These are phyloP conservation scores for peach (Prunus persica) DNA, from an alignment of 306 rosid genomes.

Conservation along the genomic window DNA sequence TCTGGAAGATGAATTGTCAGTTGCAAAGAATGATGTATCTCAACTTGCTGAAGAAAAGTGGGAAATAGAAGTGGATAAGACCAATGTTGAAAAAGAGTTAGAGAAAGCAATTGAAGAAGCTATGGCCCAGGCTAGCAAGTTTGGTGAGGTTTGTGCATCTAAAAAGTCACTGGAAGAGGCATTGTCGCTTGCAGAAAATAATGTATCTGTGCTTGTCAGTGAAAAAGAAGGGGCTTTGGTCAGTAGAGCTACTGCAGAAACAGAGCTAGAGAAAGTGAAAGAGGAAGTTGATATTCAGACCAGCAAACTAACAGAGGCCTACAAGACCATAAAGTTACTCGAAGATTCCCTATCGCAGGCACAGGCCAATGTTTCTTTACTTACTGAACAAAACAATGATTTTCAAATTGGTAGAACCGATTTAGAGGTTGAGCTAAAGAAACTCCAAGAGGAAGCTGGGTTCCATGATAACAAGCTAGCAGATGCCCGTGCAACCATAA, in stretches of 20 bases:
- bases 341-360: slow-evolving; percentile 57
- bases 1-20: slow-evolving; percentile 63
- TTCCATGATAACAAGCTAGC: slow-evolving; percentile 48
- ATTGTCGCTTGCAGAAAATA: slow-evolving; percentile 62
- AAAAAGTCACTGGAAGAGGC: slow-evolving; percentile 63
- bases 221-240: slow-evolving; percentile 72
- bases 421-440: slow-evolving; percentile 69
- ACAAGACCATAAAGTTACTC: slow-evolving; percentile 54
- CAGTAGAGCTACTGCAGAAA: slow-evolving; percentile 53
- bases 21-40: slow-evolving; percentile 49
- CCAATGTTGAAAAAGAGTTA: slow-evolving; percentile 56
- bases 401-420: slow-evolving; percentile 49
- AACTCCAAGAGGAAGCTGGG: slow-evolving; percentile 61
- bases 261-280: slow-evolving; percentile 55
- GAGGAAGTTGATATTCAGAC: slow-evolving; percentile 58
- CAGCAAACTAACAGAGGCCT: slow-evolving; percentile 62
- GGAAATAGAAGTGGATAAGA: slow-evolving; percentile 54
- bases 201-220: slow-evolving; percentile 39
- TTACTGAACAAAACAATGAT: slow-evolving; percentile 58
- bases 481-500: slow-evolving; percentile 48
- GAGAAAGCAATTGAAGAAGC: slow-evolving; percentile 52
- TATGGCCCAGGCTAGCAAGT: slow-evolving; percentile 30
- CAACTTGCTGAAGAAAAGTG: slow-evolving; percentile 62
- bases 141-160: slow-evolving; percentile 42
- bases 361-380: slow-evolving; percentile 43